Conservation (phyloP, 371 early-diverging fungal genomes). For the Conidiobolus incongruus region DNA sequence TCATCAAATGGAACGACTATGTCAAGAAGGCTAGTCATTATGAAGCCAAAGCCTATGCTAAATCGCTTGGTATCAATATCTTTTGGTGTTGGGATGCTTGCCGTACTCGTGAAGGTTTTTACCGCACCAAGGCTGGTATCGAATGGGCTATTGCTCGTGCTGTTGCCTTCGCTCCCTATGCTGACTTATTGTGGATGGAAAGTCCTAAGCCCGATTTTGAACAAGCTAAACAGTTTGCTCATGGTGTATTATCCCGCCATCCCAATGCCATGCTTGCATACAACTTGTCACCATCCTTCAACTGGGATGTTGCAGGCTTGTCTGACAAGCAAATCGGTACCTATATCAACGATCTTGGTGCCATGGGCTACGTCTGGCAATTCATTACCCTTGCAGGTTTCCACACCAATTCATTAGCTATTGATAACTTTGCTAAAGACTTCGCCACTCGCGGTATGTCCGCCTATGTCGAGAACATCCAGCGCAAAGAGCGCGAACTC, state of each 20-base stretch:
- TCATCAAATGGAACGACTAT: slow-evolving; percentile 7
- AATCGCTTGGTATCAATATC: slow-evolving; percentile 42
- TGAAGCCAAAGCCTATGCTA: slow-evolving; percentile 63
- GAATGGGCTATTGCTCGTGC: slow-evolving; percentile 75
- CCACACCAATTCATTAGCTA: slow-evolving; percentile 60
- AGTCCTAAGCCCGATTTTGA: slow-evolving; percentile 77
- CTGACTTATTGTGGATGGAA: slow-evolving; percentile 97
- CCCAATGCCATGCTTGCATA: slow-evolving; percentile 55
- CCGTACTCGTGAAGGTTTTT: slow-evolving; percentile 88
- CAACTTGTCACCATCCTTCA: slow-evolving; percentile 95
- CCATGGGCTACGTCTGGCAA: slow-evolving; percentile 93
- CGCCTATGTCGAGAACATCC: slow-evolving; percentile 84
- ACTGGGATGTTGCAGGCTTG: slow-evolving; percentile 94
- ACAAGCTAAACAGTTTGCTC: slow-evolving; percentile 83
- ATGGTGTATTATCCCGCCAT: slow-evolving; percentile 42
- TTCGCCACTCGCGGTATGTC: slow-evolving; percentile 82
- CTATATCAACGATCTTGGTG: slow-evolving; percentile 61
- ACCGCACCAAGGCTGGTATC: slow-evolving; percentile 88
- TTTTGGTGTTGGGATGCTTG: slow-evolving; percentile 85
- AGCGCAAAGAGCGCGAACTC: slow-evolving; percentile 78
- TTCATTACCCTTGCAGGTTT: slow-evolving; percentile 96
- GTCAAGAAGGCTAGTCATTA: slow-evolving; percentile 46
- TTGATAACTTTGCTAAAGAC: slow-evolving; percentile 76
- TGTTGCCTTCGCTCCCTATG: slow-evolving; percentile 74
- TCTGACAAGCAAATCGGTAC: slow-evolving; percentile 66